Base-by-base conservation (phyloP, 2,329 filamentous ascomycete genomes). In the Colletotrichum tropicicola region DNA sequence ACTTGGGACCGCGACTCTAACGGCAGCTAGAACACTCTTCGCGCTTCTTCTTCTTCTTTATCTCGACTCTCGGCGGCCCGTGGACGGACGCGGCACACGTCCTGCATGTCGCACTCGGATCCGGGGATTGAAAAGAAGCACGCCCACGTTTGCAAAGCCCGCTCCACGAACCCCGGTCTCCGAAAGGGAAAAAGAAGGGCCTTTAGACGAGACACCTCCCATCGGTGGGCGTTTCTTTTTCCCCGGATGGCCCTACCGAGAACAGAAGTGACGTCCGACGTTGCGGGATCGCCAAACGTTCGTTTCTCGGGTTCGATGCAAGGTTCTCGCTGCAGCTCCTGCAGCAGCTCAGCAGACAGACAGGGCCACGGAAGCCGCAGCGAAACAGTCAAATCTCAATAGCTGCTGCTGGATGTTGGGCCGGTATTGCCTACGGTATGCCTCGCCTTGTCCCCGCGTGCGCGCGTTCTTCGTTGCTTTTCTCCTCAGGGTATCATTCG, bases 201-300 rank as follows among this genome's bases (percentile, higher is more conserved):
- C 23, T 53, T 15, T 53, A 51, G 39, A 48, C 48, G 35, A 49
- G 55, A 54, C 60, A 59, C 25, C 27, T 32, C 25, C 27, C 21
- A 32, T 48, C 21, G 41, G 12, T 12, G 15, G 13, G 48, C 35
- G 43, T 61, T 65, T 55, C 35, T 54, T 65, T 44, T 55, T 21
- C 43, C 57, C 44, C 57, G 61, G 61, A 55, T 61, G 49, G 57
- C 41, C 61, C 61, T 65, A 55, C 61, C 61, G 61, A 65, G 61
- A 65, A 65, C 48, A 65, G 61, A 65, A 65, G 49, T 55, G 61
- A 65, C 43, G 56, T 55, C 61, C 61, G 61, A 55, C 43, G 61
- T 37, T 49, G 61, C 15, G 61, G 57, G 56, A 65, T 61, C 61
- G 57, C 43, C 49, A 43, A 45, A 37, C 52, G 39, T 32, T 32